Evolutionary conservation across 352 stramenopile species (phyloP).

Genomic region (Aphanomyces astaci): DNA sequence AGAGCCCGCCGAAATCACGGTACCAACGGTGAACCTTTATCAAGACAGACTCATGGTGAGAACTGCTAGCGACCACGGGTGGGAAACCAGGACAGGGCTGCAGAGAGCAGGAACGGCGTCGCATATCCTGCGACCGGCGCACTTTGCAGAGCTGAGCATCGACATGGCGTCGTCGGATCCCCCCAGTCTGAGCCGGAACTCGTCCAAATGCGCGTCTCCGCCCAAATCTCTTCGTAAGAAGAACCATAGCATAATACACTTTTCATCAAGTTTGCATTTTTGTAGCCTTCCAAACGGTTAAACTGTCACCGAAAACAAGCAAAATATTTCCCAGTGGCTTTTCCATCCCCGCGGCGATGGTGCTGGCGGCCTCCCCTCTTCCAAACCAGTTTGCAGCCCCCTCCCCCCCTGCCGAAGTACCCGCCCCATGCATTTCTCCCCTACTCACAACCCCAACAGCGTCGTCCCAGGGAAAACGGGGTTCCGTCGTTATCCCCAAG

Average conservation of each 20-base stretch:
- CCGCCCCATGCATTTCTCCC: no score
- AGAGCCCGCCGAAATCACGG: no score
- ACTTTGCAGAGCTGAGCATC: neutral
- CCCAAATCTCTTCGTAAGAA: neutral
- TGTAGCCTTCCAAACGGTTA: neutral
- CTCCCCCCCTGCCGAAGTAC: no score
- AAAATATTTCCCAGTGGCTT: conserved; percentile 10
- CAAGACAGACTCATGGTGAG: no score
- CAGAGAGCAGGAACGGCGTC: neutral
- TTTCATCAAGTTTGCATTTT: no score
- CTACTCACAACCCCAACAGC: neutral
- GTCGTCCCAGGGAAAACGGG: neutral
- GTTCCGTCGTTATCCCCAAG: neutral
- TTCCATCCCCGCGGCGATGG: neutral
- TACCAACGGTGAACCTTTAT: no score
- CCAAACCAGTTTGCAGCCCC: no score
- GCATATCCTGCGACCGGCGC: neutral
- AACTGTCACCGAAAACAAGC: neutral
- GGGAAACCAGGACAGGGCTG: neutral
- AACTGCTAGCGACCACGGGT: neutral
- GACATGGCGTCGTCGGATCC: neutral
- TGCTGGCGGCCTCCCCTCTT: neutral
- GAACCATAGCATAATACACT: no score
- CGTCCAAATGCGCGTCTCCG: neutral
- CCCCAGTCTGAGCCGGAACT: neutral